These are phyloP conservation scores for Closterium sp. DNA, from an alignment of 139 green algal genomes.

Conservation along the genomic window DNA sequence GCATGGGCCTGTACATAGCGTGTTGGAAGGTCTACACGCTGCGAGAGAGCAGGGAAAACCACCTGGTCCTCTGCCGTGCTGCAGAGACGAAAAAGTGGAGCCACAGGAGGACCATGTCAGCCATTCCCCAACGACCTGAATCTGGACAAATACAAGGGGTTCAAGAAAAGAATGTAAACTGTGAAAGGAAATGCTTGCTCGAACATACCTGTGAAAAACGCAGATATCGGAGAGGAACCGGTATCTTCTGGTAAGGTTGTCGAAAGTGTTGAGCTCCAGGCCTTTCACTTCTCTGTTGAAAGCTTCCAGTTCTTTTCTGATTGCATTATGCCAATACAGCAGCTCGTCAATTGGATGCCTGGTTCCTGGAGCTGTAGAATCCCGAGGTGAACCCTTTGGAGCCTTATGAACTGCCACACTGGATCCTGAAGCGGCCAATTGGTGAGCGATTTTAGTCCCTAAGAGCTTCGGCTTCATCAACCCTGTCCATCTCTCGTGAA, in stretches of 20 bases:
- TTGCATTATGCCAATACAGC: constrained; percentile 82
- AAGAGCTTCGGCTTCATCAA: constrained; percentile 1
- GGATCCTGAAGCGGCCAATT: too few relatives aligned
- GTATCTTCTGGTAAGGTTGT: neutral
- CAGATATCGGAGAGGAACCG: constrained; percentile 43
- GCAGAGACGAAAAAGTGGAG: constrained; percentile 53
- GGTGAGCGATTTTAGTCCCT: neutral
- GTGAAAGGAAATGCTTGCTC: neutral
- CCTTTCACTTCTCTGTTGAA: constrained; percentile 50
- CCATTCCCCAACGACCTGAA: neutral
- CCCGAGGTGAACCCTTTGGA: neutral
- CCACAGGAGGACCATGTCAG: neutral
- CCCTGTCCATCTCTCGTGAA: constrained; percentile 18
- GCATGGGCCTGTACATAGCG: constrained; percentile 34
- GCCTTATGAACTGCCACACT: too few relatives aligned
- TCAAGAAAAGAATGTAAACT: neutral
- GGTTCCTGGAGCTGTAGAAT: neutral
- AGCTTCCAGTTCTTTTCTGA: constrained; percentile 73
- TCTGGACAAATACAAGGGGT: neutral
- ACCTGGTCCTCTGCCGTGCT: constrained; percentile 85
- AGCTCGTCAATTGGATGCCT: constrained; percentile 88
- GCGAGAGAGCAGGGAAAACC: constrained; percentile 72
- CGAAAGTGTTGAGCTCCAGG: neutral
- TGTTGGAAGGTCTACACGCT: constrained; percentile 13
- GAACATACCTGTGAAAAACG: constrained; percentile 72